These are phyloP conservation scores for Fusarium nodosum DNA, from an alignment of 2,329 filamentous ascomycete species.

Conservation along the genomic window DNA sequence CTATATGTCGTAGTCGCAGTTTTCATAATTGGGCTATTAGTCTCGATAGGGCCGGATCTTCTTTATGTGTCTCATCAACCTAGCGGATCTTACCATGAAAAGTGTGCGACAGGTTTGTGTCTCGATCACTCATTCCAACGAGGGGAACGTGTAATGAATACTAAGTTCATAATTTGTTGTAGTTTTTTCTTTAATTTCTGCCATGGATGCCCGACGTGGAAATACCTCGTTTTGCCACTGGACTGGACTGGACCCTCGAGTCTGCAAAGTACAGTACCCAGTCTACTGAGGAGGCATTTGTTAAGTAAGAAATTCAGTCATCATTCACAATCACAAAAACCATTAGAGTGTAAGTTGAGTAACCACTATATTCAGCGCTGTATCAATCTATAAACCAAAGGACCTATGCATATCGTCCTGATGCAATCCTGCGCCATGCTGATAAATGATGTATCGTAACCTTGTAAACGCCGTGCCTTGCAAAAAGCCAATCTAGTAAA, in stretches of 20 bases:
- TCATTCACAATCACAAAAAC: not conserved
- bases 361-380: conserved; percentile 37
- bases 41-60: conserved; percentile 1
- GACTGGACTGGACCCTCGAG: not conserved
- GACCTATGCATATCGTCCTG: conserved; percentile 19
- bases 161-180: not conserved
- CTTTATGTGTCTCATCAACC: conserved; percentile 4
- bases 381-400: conserved; percentile 42
- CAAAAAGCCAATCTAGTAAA: not conserved
- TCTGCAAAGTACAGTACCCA: no score
- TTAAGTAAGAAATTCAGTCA: not conserved
- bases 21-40: not conserved
- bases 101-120: not conserved
- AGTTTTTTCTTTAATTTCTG: not conserved
- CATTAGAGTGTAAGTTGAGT: conserved; percentile 2
- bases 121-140: not conserved
- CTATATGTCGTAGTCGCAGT: not conserved
- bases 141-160: not conserved
- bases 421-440: conserved; percentile 48
- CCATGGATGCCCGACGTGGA: not conserved
- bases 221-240: conserved; percentile 10
- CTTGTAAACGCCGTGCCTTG: conserved; percentile 47
- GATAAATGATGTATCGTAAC: conserved; percentile 39
- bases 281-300: no score
- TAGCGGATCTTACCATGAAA: not conserved